Percentiles rank a stretch among this genome's conserved stretches.
Conservation (phyloP, 345 rosid genomes). For the Salix dunnii region DNA sequence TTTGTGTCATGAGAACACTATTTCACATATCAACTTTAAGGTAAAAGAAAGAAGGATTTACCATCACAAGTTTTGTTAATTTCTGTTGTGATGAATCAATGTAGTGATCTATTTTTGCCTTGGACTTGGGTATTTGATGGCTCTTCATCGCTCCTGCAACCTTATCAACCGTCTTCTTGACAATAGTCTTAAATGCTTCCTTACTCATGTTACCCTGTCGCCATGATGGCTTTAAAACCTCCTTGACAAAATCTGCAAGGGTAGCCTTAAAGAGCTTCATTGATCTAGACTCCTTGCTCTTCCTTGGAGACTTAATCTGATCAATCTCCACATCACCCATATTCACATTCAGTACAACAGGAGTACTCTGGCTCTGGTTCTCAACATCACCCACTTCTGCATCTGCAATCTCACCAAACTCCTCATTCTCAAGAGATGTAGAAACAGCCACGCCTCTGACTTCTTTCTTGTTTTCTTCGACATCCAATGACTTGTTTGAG, state of each 20-base stretch:
- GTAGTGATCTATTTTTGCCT: constrained; percentile 72
- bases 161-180: constrained; percentile 86
- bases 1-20: neutral
- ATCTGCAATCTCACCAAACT: constrained; percentile 67
- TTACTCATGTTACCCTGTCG: constrained; percentile 92
- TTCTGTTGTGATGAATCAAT: constrained; percentile 66
- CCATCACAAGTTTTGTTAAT: constrained; percentile 89
- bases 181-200: constrained; percentile 88
- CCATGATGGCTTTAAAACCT: constrained; percentile 86
- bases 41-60: constrained; percentile 32
- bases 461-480: constrained; percentile 53
- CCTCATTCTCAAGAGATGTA: constrained; percentile 47
- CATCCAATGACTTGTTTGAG: constrained; percentile 53
- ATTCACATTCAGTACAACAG: constrained; percentile 28
- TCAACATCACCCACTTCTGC: constrained; percentile 60
- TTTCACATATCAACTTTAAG: neutral
- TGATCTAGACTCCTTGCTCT: constrained; percentile 66
- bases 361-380: constrained; percentile 46
- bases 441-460: constrained; percentile 37
- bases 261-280: constrained; percentile 66
- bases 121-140: constrained; percentile 75
- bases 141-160: constrained; percentile 76
- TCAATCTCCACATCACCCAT: constrained; percentile 51
- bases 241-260: constrained; percentile 90
- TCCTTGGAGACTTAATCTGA: constrained; percentile 48